Percentiles rank a stretch among this genome's conserved stretches.
Conservation (phyloP, 129 eudicot genomes). For the Ambrosia artemisiifolia region DNA sequence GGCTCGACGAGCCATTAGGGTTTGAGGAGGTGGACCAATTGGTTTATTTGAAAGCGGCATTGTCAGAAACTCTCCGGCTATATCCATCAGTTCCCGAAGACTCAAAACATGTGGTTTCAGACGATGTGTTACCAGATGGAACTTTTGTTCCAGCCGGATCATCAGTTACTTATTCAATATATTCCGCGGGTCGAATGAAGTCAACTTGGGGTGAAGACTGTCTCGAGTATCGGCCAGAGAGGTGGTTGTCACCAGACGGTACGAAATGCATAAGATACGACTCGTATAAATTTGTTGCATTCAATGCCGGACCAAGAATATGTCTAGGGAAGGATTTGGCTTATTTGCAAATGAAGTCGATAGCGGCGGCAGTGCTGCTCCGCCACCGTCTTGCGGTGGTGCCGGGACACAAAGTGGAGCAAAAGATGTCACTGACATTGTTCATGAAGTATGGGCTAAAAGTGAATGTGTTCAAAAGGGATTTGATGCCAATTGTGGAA, state of each 20-base stretch:
- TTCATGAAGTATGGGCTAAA: slow-evolving; percentile 80
- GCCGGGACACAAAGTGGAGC: slow-evolving; percentile 73
- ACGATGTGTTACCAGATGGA: slow-evolving; percentile 73
- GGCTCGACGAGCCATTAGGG: slow-evolving; percentile 60
- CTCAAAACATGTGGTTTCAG: slow-evolving; percentile 68
- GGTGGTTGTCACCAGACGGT: slow-evolving; percentile 61
- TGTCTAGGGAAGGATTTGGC: slow-evolving; percentile 83
- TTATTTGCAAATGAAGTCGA: slow-evolving; percentile 76
- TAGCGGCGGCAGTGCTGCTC: slow-evolving; percentile 76
- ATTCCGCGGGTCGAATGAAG: slow-evolving; percentile 78
- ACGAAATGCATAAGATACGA: slow-evolving; percentile 51
- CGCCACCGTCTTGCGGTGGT: slow-evolving; percentile 63
- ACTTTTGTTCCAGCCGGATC: slow-evolving; percentile 87
- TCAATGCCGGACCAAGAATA: slow-evolving; percentile 80
- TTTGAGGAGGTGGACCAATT: slow-evolving; percentile 76
- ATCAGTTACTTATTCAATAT: slow-evolving; percentile 73
- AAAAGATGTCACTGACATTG: slow-evolving; percentile 82
- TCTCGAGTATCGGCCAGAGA: slow-evolving; percentile 68
- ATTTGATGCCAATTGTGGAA: slow-evolving; percentile 34
- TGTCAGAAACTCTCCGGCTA: slow-evolving; percentile 72
- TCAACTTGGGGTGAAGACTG: slow-evolving; percentile 78
- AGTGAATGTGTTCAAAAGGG: slow-evolving; percentile 62
- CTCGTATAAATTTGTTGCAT: slow-evolving; percentile 62
- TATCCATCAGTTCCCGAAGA: slow-evolving; percentile 93
- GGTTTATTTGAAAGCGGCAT: slow-evolving; percentile 67